Percentiles rank a stretch among this genome's conserved stretches.
Conservation (phyloP, 768 basidiomycete species). For the Leccinum variicolor region DNA sequence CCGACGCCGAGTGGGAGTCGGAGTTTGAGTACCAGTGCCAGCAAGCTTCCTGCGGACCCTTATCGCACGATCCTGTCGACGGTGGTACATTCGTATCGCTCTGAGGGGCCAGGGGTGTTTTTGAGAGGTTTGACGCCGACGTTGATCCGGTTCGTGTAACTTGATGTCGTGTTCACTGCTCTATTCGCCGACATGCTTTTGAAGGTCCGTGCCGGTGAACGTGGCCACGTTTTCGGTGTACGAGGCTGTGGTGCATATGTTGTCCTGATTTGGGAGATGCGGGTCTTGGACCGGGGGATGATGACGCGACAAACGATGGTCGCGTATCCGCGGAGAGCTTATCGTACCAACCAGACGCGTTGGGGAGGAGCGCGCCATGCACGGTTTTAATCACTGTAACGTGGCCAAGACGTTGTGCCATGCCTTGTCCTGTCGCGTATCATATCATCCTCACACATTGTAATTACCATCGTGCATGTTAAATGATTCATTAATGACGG, state of each 20-base stretch:
- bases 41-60: constrained; percentile 36
- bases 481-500: no score
- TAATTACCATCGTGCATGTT: no score
- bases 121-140: constrained; percentile 78
- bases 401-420: no score
- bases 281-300: not conserved
- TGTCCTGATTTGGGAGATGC: constrained; percentile 19
- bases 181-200: constrained; percentile 1
- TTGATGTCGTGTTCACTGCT: not conserved
- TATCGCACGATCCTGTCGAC: constrained; percentile 61
- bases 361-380: no score
- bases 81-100: constrained; percentile 53
- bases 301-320: not conserved
- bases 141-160: constrained; percentile 55
- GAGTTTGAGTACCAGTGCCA: not conserved
- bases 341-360: no score
- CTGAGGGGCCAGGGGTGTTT: constrained; percentile 68
- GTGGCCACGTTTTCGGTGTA: constrained; percentile 79
- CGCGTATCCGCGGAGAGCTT: not conserved
- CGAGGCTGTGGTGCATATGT: constrained; percentile 50
- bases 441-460: no score
- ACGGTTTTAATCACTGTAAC: no score
- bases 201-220: constrained; percentile 80
- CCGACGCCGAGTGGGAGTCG: not conserved
- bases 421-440: no score